Evolutionary conservation across 129 eudicot genomes (phyloP).

Genomic region (Rutidosis leptorrhynchoides): DNA sequence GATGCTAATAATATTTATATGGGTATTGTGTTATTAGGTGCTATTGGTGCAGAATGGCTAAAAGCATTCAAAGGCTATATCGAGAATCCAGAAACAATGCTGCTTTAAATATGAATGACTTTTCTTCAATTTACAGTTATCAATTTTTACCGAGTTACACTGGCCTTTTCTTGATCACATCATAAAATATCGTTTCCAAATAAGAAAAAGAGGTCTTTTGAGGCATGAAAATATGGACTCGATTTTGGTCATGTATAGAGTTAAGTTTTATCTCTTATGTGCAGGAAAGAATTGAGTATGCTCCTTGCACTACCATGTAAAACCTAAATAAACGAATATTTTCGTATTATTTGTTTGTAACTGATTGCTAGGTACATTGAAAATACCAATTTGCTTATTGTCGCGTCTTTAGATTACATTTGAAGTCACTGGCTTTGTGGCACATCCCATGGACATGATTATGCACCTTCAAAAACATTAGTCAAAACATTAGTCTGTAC

Average conservation of each 20-base stretch:
- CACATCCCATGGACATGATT: not conserved
- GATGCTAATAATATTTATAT: not conserved
- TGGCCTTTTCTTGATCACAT: constrained; percentile 25
- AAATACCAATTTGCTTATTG: not conserved
- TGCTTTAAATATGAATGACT: constrained; percentile 49
- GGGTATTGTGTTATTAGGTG: constrained; percentile 51
- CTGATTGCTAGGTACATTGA: not conserved
- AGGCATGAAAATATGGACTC: constrained; percentile 38
- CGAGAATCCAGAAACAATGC: constrained; percentile 91
- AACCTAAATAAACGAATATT: constrained; percentile 29
- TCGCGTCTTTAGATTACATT: not conserved
- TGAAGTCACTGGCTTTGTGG: not conserved
- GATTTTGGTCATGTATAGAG: constrained; percentile 37
- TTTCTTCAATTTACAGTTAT: constrained; percentile 2
- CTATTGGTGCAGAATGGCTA: constrained; percentile 98
- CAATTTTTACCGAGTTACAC: constrained; percentile 11
- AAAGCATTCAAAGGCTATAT: constrained; percentile 93
- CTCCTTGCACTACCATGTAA: constrained; percentile 18
- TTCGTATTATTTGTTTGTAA: not conserved
- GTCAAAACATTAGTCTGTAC: not conserved
- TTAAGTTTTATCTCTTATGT: constrained; percentile 18
- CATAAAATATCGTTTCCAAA: constrained; percentile 20
- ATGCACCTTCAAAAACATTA: not conserved
- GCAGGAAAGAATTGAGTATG: constrained; percentile 19
- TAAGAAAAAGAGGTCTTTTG: constrained; percentile 29